phyloP scores from a whole-genome alignment of 257 asterid species.

The Rhazya stricta region DNA sequence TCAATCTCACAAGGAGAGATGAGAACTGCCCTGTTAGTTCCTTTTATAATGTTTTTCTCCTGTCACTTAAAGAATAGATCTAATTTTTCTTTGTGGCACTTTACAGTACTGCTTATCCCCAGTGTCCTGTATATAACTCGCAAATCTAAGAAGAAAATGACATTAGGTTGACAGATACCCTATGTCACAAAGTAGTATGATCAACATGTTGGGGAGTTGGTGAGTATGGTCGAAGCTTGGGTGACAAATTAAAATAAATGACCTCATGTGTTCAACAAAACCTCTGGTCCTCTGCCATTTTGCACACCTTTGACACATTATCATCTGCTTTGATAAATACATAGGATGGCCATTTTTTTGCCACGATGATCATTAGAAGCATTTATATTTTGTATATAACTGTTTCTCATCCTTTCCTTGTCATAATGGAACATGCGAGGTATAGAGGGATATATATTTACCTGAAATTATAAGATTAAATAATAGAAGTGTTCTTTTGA shows the following conservation, averaged over 20 bases:
- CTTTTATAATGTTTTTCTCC: conserved; percentile 2
- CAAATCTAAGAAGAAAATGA: too few relatives aligned
- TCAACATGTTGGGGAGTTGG: background rate
- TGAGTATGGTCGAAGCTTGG: background rate
- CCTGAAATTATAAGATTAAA: background rate
- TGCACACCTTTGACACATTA: background rate
- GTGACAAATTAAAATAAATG: background rate
- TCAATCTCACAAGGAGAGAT: conserved; percentile 80
- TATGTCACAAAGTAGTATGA: background rate
- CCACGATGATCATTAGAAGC: background rate
- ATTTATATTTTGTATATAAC: background rate
- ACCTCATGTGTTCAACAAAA: background rate
- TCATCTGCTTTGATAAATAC: background rate
- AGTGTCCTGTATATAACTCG: too few relatives aligned
- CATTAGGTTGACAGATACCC: background rate
- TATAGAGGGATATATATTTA: background rate
- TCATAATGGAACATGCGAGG: too few relatives aligned
- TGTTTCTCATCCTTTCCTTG: too few relatives aligned
- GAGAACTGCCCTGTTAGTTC: conserved; percentile 73
- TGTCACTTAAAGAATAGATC: background rate
- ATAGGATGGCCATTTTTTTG: background rate
- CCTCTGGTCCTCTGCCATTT: background rate
- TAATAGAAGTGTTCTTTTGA: background rate
- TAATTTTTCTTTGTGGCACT: background rate
- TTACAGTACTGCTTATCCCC: background rate